These are phyloP conservation scores for Hanseniaspora meyeri DNA, from an alignment of 805 yeast genomes.

Conservation along the genomic window DNA sequence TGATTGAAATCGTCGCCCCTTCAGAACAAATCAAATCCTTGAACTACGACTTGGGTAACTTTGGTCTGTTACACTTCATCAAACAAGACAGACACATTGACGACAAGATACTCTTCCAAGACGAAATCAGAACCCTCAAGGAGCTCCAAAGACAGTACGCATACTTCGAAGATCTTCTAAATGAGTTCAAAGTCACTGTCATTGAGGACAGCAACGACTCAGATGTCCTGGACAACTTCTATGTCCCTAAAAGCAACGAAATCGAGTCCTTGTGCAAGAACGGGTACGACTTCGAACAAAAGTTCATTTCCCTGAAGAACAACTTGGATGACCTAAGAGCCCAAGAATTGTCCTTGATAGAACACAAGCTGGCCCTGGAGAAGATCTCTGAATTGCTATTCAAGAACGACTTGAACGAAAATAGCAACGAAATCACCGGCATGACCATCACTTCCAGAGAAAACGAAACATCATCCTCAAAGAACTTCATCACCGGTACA, in stretches of 20 bases:
- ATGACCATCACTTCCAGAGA: constrained; percentile 14
- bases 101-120: constrained; percentile 71
- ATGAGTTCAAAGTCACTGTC: constrained; percentile 35
- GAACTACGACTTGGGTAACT: constrained; percentile 73
- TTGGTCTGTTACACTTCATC: constrained; percentile 68
- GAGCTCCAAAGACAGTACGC: constrained; percentile 78
- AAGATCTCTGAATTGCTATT: constrained; percentile 40
- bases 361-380: constrained; percentile 43
- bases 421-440: constrained; percentile 3
- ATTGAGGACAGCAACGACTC: constrained; percentile 26
- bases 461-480: constrained; percentile 24
- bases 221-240: constrained; percentile 24
- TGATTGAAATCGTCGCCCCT: constrained; percentile 82
- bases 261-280: constrained; percentile 60
- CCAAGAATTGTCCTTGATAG: constrained; percentile 47
- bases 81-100: constrained; percentile 25
- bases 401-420: constrained; percentile 16
- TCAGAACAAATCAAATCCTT: constrained; percentile 80
- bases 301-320: constrained; percentile 58
- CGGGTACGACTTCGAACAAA: constrained; percentile 56
- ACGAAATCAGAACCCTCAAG: constrained; percentile 72
- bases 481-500: constrained; percentile 52
- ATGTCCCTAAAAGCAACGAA: constrained; percentile 37
- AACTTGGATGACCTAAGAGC: constrained; percentile 51
- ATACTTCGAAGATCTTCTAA: constrained; percentile 39